Evolutionary conservation across 805 yeast genomes (phyloP).

Genomic region (Saturnispora diversa): DNA sequence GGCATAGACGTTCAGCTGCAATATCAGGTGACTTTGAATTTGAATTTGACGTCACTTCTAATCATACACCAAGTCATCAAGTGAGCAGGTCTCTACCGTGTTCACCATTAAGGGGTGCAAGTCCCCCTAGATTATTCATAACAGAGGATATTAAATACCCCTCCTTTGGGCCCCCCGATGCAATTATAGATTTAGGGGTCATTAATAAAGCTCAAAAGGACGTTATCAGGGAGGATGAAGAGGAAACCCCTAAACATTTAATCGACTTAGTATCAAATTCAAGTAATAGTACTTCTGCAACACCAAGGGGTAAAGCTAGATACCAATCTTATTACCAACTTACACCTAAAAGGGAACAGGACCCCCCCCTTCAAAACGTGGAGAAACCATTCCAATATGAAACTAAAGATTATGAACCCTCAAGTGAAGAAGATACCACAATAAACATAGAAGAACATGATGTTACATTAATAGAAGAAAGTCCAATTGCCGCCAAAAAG

Average conservation of each 20-base stretch:
- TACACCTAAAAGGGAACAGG: no score
- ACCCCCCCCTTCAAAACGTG: constrained; percentile 14
- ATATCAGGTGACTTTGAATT: constrained; percentile 77
- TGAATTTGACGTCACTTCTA: constrained; percentile 17
- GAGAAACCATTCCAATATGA: constrained; percentile 30
- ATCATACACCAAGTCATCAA: constrained; percentile 14
- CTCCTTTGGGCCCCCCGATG: constrained; percentile 22
- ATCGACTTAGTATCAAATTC: not conserved
- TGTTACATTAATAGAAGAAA: no score
- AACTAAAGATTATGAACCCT: constrained; percentile 27
- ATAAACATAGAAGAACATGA: not conserved
- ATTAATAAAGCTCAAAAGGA: constrained; percentile 21
- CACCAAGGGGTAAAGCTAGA: constrained; percentile 25
- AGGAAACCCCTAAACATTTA: constrained; percentile 18
- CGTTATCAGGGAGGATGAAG: constrained; percentile 27
- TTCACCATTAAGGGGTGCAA: constrained; percentile 20
- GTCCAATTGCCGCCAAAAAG: no score
- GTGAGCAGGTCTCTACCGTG: constrained; percentile 16
- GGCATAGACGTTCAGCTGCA: constrained; percentile 82
- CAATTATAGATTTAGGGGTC: constrained; percentile 31
- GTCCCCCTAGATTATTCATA: constrained; percentile 1
- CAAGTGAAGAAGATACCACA: constrained; percentile 17
- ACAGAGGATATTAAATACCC: not conserved
- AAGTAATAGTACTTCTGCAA: not conserved
- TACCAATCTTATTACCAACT: constrained; percentile 28